Evolutionary conservation across 2,329 filamentous ascomycete genomes (phyloP).

Genomic region (Nigrospora sphaerica): DNA sequence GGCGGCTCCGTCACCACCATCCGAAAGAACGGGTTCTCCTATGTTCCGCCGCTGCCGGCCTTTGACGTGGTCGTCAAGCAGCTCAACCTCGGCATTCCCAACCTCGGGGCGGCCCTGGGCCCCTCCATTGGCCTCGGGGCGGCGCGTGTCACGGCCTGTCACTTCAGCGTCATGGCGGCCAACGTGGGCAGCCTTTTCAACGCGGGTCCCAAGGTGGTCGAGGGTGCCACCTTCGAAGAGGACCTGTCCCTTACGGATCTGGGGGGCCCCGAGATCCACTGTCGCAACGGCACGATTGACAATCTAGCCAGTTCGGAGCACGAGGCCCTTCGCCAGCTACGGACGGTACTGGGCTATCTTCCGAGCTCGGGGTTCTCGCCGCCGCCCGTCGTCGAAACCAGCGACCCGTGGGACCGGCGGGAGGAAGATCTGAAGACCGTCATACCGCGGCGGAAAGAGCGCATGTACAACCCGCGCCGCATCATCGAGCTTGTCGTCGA

Average conservation of each 20-base stretch:
- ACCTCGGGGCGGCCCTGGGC: constrained; percentile 55
- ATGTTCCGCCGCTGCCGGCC: constrained; percentile 49
- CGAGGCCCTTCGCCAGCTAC: constrained; percentile 55
- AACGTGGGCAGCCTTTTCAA: constrained; percentile 58
- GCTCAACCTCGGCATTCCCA: constrained; percentile 56
- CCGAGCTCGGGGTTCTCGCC: constrained; percentile 49
- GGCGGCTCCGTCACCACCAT: constrained; percentile 57
- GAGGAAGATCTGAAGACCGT: constrained; percentile 44
- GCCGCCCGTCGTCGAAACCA: constrained; percentile 38
- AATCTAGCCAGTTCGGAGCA: constrained; percentile 53
- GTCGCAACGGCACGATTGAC: constrained; percentile 59
- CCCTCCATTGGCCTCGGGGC: constrained; percentile 58
- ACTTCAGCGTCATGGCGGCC: constrained; percentile 60
- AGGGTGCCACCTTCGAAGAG: constrained; percentile 58
- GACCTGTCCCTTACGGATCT: constrained; percentile 50
- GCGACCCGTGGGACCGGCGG: constrained; percentile 42
- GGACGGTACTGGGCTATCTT: constrained; percentile 48
- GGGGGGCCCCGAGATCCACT: constrained; percentile 54
- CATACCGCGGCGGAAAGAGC: constrained; percentile 45
- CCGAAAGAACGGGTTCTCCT: constrained; percentile 45
- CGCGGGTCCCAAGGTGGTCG: constrained; percentile 56
- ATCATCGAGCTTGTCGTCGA: constrained; percentile 54
- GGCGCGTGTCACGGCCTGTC: constrained; percentile 52
- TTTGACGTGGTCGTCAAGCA: constrained; percentile 48
- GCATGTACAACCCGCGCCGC: constrained; percentile 53